A percentile compares a stretch with the other conserved stretches of the same genome.
phyloP scores from a whole-genome alignment of 805 yeast species.

The Myxozyma geophila region DNA sequence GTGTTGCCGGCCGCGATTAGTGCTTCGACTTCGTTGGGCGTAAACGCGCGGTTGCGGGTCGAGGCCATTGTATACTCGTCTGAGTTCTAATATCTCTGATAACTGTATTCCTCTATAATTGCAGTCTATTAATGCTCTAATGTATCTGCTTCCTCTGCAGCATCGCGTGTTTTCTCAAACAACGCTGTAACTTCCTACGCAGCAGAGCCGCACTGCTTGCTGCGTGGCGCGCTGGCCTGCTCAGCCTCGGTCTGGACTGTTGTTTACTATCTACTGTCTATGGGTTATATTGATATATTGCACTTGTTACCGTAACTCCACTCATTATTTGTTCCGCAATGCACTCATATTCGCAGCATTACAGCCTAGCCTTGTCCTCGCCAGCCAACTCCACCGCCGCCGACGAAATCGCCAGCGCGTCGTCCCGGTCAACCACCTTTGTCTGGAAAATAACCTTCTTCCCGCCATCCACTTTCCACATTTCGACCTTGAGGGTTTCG shows the following conservation, averaged over 20 bases:
- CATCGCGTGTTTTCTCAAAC: too few relatives aligned
- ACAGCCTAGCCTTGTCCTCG: conserved; percentile 24
- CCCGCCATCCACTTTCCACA: conserved; percentile 73
- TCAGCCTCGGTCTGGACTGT: too few relatives aligned
- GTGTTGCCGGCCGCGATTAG: conserved; percentile 69
- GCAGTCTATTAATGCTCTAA: too few relatives aligned
- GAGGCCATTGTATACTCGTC: neutral
- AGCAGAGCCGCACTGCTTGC: too few relatives aligned
- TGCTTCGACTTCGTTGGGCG: conserved; percentile 57
- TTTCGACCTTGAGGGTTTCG: conserved; percentile 75
- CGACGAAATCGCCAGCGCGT: conserved; percentile 75
- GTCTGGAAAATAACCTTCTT: conserved; percentile 78
- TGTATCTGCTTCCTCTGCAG: too few relatives aligned
- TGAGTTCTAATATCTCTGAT: too few relatives aligned
- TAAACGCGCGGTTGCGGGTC: conserved; percentile 40
- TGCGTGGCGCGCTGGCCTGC: too few relatives aligned
- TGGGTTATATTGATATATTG: too few relatives aligned
- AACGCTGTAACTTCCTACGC: too few relatives aligned
- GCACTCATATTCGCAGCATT: neutral
- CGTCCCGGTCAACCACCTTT: conserved; percentile 70
- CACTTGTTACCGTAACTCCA: too few relatives aligned
- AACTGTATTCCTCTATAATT: too few relatives aligned
- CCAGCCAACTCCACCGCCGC: conserved; percentile 74
- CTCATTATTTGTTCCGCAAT: neutral
- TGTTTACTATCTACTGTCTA: too few relatives aligned